A percentile compares a stretch with the other conserved stretches of the same genome.
Evolutionary conservation across 2,329 filamentous ascomycete species (phyloP).

Genomic region (Kalaharituber pfeilii): DNA sequence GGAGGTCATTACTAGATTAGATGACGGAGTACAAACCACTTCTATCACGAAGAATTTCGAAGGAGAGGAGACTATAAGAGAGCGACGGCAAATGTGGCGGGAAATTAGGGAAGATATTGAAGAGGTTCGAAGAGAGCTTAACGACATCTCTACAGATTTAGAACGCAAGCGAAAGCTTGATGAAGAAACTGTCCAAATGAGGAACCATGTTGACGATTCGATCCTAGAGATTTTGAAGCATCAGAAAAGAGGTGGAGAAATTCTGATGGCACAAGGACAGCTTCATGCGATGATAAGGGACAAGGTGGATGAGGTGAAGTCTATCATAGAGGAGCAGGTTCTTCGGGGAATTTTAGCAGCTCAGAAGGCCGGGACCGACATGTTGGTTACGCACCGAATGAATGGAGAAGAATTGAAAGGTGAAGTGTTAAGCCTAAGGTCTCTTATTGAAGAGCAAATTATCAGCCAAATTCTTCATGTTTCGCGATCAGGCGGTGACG

Average conservation of each 20-base stretch:
- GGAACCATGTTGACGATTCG: neutral
- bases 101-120: slow-evolving; percentile 18
- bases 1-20: slow-evolving; percentile 13
- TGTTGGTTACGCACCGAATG: neutral
- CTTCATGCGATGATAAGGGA: neutral
- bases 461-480: neutral
- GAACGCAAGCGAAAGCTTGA: slow-evolving; percentile 10
- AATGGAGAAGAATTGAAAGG: neutral
- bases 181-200: slow-evolving; percentile 4
- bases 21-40: neutral
- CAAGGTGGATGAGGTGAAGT: slow-evolving; percentile 1
- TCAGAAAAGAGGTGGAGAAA: neutral
- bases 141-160: slow-evolving; percentile 14
- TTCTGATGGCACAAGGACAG: neutral
- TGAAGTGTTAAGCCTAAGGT: neutral
- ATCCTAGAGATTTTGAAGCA: neutral
- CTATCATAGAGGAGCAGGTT: neutral
- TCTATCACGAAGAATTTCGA: slow-evolving; percentile 9
- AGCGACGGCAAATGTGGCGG: slow-evolving; percentile 17
- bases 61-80: slow-evolving; percentile 12
- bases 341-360: neutral
- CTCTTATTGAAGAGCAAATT: neutral
- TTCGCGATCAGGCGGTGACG: neutral
- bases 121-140: slow-evolving; percentile 15
- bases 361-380: neutral